Conservation (phyloP, 2,329 filamentous ascomycete genomes). For the Hypomyces rosellus region DNA sequence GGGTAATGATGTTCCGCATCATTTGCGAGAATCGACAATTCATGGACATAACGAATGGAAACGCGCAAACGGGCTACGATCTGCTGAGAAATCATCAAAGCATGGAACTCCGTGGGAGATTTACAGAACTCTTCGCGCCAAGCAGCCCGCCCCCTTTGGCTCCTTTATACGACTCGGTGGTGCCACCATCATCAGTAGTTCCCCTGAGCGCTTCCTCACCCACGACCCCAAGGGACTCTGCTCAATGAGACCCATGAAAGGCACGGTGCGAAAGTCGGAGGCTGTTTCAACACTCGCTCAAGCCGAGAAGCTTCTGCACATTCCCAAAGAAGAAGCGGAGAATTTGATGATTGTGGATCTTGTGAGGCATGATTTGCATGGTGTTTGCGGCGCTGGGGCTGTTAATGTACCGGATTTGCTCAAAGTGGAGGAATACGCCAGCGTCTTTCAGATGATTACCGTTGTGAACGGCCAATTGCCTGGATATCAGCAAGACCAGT, state of each 20-base stretch:
- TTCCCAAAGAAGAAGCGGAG: constrained; percentile 87
- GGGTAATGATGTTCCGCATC: constrained; percentile 37
- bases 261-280: constrained; percentile 76
- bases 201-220: constrained; percentile 81
- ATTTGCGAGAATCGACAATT: constrained; percentile 7
- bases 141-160: constrained; percentile 79
- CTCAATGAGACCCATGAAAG: constrained; percentile 91
- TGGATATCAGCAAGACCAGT: constrained; percentile 9
- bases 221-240: constrained; percentile 48
- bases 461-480: constrained; percentile 68
- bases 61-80: neutral
- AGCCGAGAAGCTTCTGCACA: constrained; percentile 65
- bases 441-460: constrained; percentile 86
- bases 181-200: constrained; percentile 71
- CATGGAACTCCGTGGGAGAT: constrained; percentile 55
- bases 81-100: neutral
- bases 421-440: constrained; percentile 83
- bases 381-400: constrained; percentile 68
- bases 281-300: constrained; percentile 60
- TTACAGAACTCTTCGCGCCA: constrained; percentile 61
- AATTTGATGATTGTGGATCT: constrained; percentile 98
- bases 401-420: constrained; percentile 74
- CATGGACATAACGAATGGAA: neutral
- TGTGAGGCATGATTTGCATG: constrained; percentile 87
- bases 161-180: constrained; percentile 68